Base-by-base conservation (phyloP, 2,329 filamentous ascomycete genomes). In the Amauroascus verrucosus region DNA sequence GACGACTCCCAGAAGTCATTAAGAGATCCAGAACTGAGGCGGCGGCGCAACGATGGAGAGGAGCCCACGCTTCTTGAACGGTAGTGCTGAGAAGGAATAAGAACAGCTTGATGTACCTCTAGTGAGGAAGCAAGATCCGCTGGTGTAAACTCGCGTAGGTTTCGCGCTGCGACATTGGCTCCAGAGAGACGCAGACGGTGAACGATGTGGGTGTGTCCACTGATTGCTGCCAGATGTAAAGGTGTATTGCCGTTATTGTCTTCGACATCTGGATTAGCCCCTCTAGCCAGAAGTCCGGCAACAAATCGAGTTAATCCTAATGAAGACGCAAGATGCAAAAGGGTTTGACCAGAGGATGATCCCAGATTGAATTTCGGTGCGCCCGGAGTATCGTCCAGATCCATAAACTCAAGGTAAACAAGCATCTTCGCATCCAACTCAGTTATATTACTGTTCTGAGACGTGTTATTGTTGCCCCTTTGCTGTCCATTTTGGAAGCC, bases 171-270 rank as follows among this genome's bases (percentile, higher is more conserved):
- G 30, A 85, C 80, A 67, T 89, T 84, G 1, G 86, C 86, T 37
- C 86, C 85, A 38, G 81, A 79, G 22, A 85, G 75, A 59, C 90
- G 82, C 54, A 95, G 76, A 13, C 85, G 80, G 56, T 84, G 79
- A 13, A 91, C 83, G 59, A 93, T 88, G 64, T 88, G 83, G 9
- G 80, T 73, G 63, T 89, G 83, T 57, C 84, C 81, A 66, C 86
- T 84, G 63, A 94, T 78, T 24, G 85, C 83, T 18, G 88, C 88
- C 64, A 91, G 79, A 67, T 94, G 87, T 72, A 94, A 77, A 13
- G 88, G 82, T 3, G 86, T 88, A 67, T 88, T 91, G 20, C 88
- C 88, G 48, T 85, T 84, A 57, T 82, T 84, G 65, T 95, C 88
- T 53, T 82, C 79, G 35, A 82, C 73, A 62, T 91, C 83, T 0